phyloP scores from a whole-genome alignment of 441 rosid genomes.

The Arabidopsis hybrid region DNA sequence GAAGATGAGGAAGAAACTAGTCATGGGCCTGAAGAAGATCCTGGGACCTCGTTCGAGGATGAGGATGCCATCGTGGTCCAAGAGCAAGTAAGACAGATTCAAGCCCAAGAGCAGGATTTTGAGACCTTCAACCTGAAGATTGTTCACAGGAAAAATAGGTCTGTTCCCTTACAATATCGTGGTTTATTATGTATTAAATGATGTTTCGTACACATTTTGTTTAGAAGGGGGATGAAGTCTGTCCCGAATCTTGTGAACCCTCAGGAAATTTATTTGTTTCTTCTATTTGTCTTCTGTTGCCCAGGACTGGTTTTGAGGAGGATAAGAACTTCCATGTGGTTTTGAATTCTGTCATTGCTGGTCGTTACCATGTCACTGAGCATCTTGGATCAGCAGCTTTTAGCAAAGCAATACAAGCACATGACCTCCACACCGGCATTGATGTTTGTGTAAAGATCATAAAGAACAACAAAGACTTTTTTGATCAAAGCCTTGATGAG shows the following conservation, averaged over 20 bases:
- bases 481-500: conserved; percentile 99
- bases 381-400: conserved; percentile 99
- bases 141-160: conserved; percentile 98
- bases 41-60: conserved; percentile 73
- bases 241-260: background rate
- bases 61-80: conserved; percentile 95
- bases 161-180: conserved; percentile 14
- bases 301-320: conserved; percentile 99
- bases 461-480: conserved; percentile 98
- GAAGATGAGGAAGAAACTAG: conserved; percentile 56
- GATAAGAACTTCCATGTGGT: conserved; percentile 98
- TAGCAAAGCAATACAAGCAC: conserved; percentile 99
- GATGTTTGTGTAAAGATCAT: conserved; percentile 97
- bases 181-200: background rate
- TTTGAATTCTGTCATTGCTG: conserved; percentile 91
- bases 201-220: conserved; percentile 4
- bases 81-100: conserved; percentile 96
- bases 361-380: conserved; percentile 98
- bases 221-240: background rate
- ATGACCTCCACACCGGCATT: conserved; percentile 96
- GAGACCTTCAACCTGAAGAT: conserved; percentile 94
- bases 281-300: conserved; percentile 20
- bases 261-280: conserved; percentile 8
- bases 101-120: conserved; percentile 95
- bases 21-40: conserved; percentile 61